phyloP scores from a whole-genome alignment of 2,329 filamentous ascomycete species.

The Metarhizium brunneum region DNA sequence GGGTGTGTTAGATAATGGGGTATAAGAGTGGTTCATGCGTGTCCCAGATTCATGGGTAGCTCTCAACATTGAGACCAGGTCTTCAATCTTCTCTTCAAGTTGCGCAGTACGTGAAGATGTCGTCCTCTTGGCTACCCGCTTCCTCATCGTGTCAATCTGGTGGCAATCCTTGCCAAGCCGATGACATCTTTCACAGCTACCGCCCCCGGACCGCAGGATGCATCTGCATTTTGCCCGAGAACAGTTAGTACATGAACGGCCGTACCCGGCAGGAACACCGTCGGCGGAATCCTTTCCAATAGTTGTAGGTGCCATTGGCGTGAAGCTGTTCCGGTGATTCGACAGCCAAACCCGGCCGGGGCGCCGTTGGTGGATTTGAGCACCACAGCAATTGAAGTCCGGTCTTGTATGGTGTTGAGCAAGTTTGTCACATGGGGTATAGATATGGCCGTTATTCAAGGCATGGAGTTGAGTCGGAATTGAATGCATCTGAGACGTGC shows the following conservation, averaged over 20 bases:
- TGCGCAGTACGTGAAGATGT: slow-evolving; percentile 30
- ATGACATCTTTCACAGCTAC: slow-evolving; percentile 31
- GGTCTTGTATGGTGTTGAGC: background rate
- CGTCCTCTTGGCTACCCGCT: slow-evolving; percentile 24
- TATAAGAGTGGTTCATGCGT: background rate
- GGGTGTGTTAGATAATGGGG: background rate
- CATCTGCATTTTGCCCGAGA: slow-evolving; percentile 40
- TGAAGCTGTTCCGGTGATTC: background rate
- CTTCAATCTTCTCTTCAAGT: slow-evolving; percentile 40
- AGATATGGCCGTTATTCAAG: background rate
- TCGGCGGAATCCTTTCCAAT: slow-evolving; percentile 1
- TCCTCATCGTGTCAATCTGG: slow-evolving; percentile 31
- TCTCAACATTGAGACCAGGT: slow-evolving; percentile 36
- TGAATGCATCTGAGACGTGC: background rate
- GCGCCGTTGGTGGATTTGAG: background rate
- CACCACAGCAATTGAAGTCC: background rate
- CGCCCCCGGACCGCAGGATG: slow-evolving; percentile 26
- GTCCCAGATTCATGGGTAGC: slow-evolving; percentile 15
- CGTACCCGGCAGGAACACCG: slow-evolving; percentile 29
- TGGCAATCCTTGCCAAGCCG: slow-evolving; percentile 38
- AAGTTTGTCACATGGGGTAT: background rate
- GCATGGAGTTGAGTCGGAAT: background rate
- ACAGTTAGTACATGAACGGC: slow-evolving; percentile 36
- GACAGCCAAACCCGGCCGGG: background rate
- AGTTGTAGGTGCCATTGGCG: background rate